Base-by-base conservation (phyloP, 2,329 filamentous ascomycete genomes). In the Teratosphaeria zuluensis region DNA sequence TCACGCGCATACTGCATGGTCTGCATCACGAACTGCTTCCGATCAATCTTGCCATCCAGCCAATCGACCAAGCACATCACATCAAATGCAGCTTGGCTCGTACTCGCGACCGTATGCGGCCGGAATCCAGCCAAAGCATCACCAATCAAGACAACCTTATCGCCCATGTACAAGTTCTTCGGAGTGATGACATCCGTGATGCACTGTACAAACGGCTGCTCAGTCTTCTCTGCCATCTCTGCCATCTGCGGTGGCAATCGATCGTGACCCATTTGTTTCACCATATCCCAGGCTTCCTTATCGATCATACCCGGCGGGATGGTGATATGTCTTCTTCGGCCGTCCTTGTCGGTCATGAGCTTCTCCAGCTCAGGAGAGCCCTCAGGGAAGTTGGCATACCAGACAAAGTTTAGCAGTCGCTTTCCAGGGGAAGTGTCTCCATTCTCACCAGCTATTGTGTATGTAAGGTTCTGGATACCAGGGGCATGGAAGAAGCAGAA, bases 341-440 rank as follows among this genome's bases (percentile, higher is more conserved):
- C 75, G n/a, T 75, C 64, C 14, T 70, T 62, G 61, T 79, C 76
- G 1, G 77, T 79, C 68, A 80, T 74, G 11, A 77, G 62, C 4
- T 72, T 73, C 7, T 66, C 65, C 33, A 77, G 70, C 53, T 76
- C 74, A 2, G 67, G 55, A 0, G 72, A 73, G 8, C 65, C 68
- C 16, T 74, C 70, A 0, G 70, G 63, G 16, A 75, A 68, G 60
- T 78, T 76, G 53, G 67, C 71, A 65, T 79, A 80, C 70, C 76
- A 78, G 1, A 79, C 74, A 56, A 74, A 78, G 60, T 79, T 79
- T 53, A 79, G 67, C 5, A 77, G 72, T 4, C 75, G 74, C n/a
- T 75, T 63, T 3, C 74, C 75, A 0, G 69, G 68, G 16, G 69
- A 65, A 1, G 76, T 70, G 16, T 67, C 70, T 5, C 76, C 76